Base-by-base conservation (phyloP, 768 basidiomycete species). In the Leucocoprinus leucothites region DNA sequence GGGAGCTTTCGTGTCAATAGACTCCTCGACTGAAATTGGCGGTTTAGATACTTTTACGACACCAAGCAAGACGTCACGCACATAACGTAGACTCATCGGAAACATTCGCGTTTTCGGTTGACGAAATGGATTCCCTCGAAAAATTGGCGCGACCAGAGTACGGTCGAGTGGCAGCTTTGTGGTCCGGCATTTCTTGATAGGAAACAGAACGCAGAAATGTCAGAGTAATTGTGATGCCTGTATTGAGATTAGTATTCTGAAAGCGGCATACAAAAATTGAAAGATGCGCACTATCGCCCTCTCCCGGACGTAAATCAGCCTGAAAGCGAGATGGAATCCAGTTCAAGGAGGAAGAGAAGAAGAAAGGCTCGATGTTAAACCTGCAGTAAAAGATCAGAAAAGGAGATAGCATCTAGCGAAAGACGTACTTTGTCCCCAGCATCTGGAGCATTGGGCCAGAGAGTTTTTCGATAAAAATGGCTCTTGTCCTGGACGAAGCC, bases 261-360 rank as follows among this genome's bases (percentile, higher is more conserved):
- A 57, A 52, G 18, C 22, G 48, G 42, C 16, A 3, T 25, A 24
- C n/a, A 42, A 3, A 31, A 9, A 22, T 45, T 28, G 36, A 26
- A 3, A 26, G 22, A 22, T 14, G 57, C 78, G 54, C 58, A 84
- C 81, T 82, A 65, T 84, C 83, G 58, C 80, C 75, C 45, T 68
- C 22, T 21, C 65, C 64, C 5, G 62, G 61, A 1, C 60, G 28
- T 2, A 74, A 51, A 51, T 74, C 77, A 60, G 84, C 83, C 60
- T 82, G 79, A 51, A 80, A 86, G 51, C 82, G 76, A 6, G 82
- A 81, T 4, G 84, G 84, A 60, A 86, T 86, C 82, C 82, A 83
- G 56, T 80, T 82, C 2, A 82, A 58, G n/a, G 80, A 81, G 0
- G 82, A 84, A 4, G 82, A 81, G 60, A 81, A 85, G 66, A 82